These are phyloP conservation scores for Penicillium robsamsonii DNA, from an alignment of 495 filamentous ascomycete genomes.

Conservation along the genomic window DNA sequence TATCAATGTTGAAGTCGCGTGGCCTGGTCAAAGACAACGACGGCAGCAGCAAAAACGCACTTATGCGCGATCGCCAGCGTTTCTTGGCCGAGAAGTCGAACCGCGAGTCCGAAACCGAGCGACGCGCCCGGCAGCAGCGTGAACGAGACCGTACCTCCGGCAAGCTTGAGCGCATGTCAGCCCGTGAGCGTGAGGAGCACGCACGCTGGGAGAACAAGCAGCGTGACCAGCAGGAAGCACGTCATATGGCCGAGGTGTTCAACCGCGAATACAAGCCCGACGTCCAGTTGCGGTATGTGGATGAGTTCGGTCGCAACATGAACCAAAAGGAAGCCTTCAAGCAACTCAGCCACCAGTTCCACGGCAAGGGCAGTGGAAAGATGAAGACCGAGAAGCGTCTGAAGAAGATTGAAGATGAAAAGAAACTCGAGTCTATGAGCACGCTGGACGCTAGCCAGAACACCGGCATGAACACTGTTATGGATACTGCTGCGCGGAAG, in stretches of 20 bases:
- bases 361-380: slow-evolving; percentile 96
- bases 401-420: slow-evolving; percentile 97
- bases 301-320: slow-evolving; percentile 81
- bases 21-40: slow-evolving; percentile 68
- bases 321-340: slow-evolving; percentile 95
- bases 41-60: slow-evolving; percentile 61
- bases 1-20: slow-evolving; percentile 78
- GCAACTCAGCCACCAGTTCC: slow-evolving; percentile 93
- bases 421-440: slow-evolving; percentile 77
- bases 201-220: slow-evolving; percentile 81
- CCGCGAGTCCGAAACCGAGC: slow-evolving; percentile 72
- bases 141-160: slow-evolving; percentile 82
- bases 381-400: slow-evolving; percentile 95
- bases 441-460: slow-evolving; percentile 77
- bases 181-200: slow-evolving; percentile 86
- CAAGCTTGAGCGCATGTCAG: slow-evolving; percentile 80
- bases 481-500: slow-evolving; percentile 72
- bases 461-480: slow-evolving; percentile 78
- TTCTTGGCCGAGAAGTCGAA: slow-evolving; percentile 78
- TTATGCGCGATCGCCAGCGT: slow-evolving; percentile 70
- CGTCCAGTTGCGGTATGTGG: slow-evolving; percentile 85
- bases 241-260: slow-evolving; percentile 79
- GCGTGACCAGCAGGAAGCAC: slow-evolving; percentile 77
- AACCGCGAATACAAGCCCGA: slow-evolving; percentile 84
- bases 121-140: slow-evolving; percentile 75